phyloP scores from a whole-genome alignment of 2,329 filamentous ascomycete species.

The Cladosporium colombiae region DNA sequence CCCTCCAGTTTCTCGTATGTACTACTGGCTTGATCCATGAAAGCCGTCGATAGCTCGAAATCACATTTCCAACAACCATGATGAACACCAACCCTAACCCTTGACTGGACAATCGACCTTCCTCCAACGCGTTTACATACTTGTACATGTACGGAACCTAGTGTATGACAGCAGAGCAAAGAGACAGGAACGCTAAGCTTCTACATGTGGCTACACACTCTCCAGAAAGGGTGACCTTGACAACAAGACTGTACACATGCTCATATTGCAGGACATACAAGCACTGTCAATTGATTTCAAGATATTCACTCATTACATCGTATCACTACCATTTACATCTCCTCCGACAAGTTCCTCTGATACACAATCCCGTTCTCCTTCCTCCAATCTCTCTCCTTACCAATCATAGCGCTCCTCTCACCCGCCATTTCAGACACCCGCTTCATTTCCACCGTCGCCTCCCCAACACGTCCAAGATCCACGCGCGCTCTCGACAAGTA shows the following conservation, averaged over 20 bases:
- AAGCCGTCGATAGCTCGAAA: background rate
- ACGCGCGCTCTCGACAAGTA: slow-evolving; percentile 1
- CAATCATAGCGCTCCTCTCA: slow-evolving; percentile 4
- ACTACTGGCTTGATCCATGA: background rate
- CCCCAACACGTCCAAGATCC: background rate
- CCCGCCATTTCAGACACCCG: background rate
- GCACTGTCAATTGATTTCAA: background rate
- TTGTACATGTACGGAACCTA: too few species aligned
- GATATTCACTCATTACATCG: background rate
- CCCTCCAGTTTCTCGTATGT: background rate
- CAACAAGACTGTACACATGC: background rate
- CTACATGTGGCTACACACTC: too few species aligned
- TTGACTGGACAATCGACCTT: background rate
- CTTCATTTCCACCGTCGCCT: background rate
- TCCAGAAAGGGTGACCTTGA: background rate
- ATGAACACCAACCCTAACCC: background rate
- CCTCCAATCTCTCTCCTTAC: background rate
- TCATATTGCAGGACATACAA: background rate
- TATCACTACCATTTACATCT: background rate
- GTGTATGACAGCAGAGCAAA: background rate
- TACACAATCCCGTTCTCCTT: background rate
- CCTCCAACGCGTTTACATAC: background rate
- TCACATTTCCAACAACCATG: background rate
- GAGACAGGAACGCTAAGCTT: background rate
- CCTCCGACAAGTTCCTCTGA: background rate